These are phyloP conservation scores for Cyphellophora attinorum DNA, from an alignment of 2,329 filamentous ascomycete genomes.

Conservation along the genomic window DNA sequence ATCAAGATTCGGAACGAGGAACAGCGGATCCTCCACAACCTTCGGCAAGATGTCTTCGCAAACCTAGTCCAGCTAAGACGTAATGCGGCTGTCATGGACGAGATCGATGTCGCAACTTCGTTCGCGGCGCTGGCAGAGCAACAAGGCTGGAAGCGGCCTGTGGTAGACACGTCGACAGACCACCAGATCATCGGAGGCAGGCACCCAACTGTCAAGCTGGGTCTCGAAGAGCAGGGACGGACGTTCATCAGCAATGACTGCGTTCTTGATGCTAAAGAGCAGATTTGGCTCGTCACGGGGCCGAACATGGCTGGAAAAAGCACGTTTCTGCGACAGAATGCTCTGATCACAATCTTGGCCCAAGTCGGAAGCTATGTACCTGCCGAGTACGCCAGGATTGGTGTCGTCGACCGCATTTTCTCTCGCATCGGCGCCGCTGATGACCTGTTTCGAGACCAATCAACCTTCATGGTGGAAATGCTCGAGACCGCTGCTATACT, in stretches of 20 bases:
- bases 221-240: slow-evolving; percentile 68
- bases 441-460: slow-evolving; percentile 88
- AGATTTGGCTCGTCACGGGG: slow-evolving; percentile 57
- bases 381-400: slow-evolving; percentile 73
- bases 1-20: slow-evolving; percentile 76
- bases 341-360: slow-evolving; percentile 84
- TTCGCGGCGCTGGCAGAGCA: slow-evolving; percentile 73
- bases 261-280: slow-evolving; percentile 66
- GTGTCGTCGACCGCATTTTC: slow-evolving; percentile 92
- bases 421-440: slow-evolving; percentile 89
- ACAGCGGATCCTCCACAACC: slow-evolving; percentile 62
- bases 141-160: slow-evolving; percentile 62
- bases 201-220: slow-evolving; percentile 84
- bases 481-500: slow-evolving; percentile 88
- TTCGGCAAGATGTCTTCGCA: slow-evolving; percentile 67
- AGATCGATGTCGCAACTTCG: slow-evolving; percentile 80
- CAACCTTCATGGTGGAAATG: slow-evolving; percentile 99
- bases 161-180: slow-evolving; percentile 53
- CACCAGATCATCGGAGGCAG: slow-evolving; percentile 78
- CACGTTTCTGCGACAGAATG: slow-evolving; percentile 92
- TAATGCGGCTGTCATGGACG: slow-evolving; percentile 85
- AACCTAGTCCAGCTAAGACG: slow-evolving; percentile 79
- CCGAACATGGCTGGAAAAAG: slow-evolving; percentile 99
- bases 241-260: slow-evolving; percentile 82
- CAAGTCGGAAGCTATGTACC: slow-evolving; percentile 91